Evolutionary conservation across 768 basidiomycete genomes (phyloP), one percentile per base, ranked within the genome.

Genomic region (Baorangia bicolor): DNA sequence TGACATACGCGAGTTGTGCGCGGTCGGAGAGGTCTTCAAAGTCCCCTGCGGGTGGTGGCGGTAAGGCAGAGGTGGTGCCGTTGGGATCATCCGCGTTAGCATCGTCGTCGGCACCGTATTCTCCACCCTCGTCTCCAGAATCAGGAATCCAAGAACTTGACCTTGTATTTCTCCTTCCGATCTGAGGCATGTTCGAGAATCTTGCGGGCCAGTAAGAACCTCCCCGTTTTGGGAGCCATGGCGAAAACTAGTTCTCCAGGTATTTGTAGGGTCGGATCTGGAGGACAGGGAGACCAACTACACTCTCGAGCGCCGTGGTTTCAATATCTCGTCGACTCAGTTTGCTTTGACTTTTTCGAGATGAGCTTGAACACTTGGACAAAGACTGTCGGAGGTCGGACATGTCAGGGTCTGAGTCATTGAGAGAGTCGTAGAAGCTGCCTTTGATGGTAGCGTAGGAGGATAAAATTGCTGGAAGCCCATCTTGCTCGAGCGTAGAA

Each of bases 171-270:
- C 53, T 78, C 76, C 37, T 69, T 65, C n/a, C 68, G 63, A 20
- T 42, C 66, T 3, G 70, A 68, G 23, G 81, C 53, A 61, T 85
- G 88, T 0, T 62, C 73, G 12, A 84, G 62, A 38, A 92, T 71
- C 64, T 74, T 74, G 85, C 90, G 3, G 90, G 88, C 90, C 90
- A 92, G 61, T 85, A 86, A 16, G 67, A 61, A 5, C 62, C 58
- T 5, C 71, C n/a, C 61, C 7, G 66, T 66, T n/a, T 61, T 63
- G 27, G 69, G 69, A 21, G 60, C 64, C 51, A 69, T 69, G 7
- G 85, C 85, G 14, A 90, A 74, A 3, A 90, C 72, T 1, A 84
- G 68, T 66, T 91, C 89, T 3, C 87, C 90, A 3, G 87, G 88
- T 34, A 90, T 81, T 18, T 78, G 69, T 21, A 87, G 74, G 0